phyloP scores from a whole-genome alignment of 2,329 filamentous ascomycete genomes.

The Lasiodiplodia theobromae region DNA sequence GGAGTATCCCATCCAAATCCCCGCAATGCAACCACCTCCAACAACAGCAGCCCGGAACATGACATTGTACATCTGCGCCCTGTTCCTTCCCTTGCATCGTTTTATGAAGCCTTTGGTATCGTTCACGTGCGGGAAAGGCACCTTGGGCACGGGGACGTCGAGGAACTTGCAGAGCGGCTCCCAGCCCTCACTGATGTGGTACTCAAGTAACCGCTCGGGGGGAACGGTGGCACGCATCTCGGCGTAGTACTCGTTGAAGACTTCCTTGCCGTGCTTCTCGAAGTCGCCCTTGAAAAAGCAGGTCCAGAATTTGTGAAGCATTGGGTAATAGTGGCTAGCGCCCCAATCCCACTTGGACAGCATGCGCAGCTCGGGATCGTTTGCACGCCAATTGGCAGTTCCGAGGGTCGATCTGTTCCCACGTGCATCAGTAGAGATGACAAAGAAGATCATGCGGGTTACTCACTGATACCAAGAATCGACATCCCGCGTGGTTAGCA shows the following conservation, averaged over 20 bases:
- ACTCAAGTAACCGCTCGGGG: slow-evolving; percentile 60
- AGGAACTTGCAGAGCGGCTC: slow-evolving; percentile 63
- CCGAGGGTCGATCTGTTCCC: slow-evolving; percentile 63
- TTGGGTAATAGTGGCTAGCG: slow-evolving; percentile 71
- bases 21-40: slow-evolving; percentile 56
- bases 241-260: slow-evolving; percentile 65
- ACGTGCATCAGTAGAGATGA: slow-evolving; percentile 14
- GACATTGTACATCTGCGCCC: slow-evolving; percentile 63
- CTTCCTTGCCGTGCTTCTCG: slow-evolving; percentile 68
- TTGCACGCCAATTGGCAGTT: slow-evolving; percentile 72
- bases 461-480: slow-evolving; percentile 65
- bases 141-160: slow-evolving; percentile 57
- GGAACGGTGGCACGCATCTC: slow-evolving; percentile 58
- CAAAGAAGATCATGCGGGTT: background rate
- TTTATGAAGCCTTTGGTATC: slow-evolving; percentile 58
- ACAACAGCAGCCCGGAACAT: slow-evolving; percentile 59
- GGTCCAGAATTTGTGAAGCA: slow-evolving; percentile 73
- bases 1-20: slow-evolving; percentile 8
- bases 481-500: slow-evolving; percentile 71
- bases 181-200: slow-evolving; percentile 63
- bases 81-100: slow-evolving; percentile 60
- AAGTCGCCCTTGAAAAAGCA: slow-evolving; percentile 73
- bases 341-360: slow-evolving; percentile 68
- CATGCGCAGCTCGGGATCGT: slow-evolving; percentile 65
- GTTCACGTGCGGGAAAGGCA: slow-evolving; percentile 29